Evolutionary conservation across 2,329 filamentous ascomycete species (phyloP).

Genomic region (Fusarium heterosporum): DNA sequence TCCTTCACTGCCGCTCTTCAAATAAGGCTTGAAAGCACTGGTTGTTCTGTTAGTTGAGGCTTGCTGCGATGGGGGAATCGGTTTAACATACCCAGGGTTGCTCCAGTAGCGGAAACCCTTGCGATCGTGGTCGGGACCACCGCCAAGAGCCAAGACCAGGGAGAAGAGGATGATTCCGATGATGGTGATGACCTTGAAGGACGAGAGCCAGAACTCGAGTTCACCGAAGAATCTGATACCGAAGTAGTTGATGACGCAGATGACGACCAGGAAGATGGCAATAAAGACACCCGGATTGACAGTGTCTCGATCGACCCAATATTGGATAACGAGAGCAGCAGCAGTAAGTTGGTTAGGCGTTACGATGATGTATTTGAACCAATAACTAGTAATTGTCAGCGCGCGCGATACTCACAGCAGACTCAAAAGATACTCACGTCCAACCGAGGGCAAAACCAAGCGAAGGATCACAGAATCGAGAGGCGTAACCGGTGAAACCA

Average conservation of each 20-base stretch:
- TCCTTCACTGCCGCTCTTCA: conserved; percentile 53
- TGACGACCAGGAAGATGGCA: conserved; percentile 72
- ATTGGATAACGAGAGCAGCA: conserved; percentile 80
- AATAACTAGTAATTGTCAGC: conserved; percentile 58
- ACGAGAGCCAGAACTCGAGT: conserved; percentile 71
- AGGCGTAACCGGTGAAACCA: conserved; percentile 85
- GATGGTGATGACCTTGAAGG: conserved; percentile 76
- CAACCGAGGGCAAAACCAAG: conserved; percentile 83
- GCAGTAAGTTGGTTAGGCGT: conserved; percentile 89
- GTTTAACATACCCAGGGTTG: conserved; percentile 58
- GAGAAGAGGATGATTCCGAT: conserved; percentile 74
- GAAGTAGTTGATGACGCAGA: conserved; percentile 75
- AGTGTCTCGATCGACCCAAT: conserved; percentile 73
- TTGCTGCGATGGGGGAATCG: neutral
- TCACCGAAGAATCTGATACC: conserved; percentile 77
- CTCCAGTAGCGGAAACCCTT: conserved; percentile 76
- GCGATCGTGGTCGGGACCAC: conserved; percentile 71
- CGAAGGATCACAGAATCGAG: conserved; percentile 82
- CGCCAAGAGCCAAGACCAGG: conserved; percentile 72
- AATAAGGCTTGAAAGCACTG: conserved; percentile 54
- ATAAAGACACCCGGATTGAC: conserved; percentile 87
- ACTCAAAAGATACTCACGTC: conserved; percentile 61
- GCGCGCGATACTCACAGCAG: neutral
- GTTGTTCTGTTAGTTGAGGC: neutral
- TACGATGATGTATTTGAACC: conserved; percentile 85